Percentiles rank a stretch among this genome's conserved stretches.
phyloP scores from a whole-genome alignment of 1,284 basidiomycete genomes.

The Cystobasidium sp. region DNA sequence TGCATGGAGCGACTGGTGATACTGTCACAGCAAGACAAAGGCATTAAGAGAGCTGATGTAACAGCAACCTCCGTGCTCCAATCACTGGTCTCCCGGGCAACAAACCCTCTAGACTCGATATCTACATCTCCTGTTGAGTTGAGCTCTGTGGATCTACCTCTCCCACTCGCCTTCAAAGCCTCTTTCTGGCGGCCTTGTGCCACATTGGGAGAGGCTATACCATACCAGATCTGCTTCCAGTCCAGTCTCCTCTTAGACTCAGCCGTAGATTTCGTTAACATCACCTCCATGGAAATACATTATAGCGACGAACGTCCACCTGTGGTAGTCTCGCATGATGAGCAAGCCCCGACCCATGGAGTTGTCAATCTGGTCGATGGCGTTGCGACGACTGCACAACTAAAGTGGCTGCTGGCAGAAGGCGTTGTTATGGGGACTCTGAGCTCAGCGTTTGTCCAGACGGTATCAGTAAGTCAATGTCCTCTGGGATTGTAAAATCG shows the following conservation, averaged over 20 bases:
- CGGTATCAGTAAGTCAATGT: neutral
- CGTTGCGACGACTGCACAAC: neutral
- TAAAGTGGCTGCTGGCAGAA: neutral
- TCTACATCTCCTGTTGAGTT: too few species aligned
- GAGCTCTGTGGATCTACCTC: too few species aligned
- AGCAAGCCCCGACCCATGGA: conserved; percentile 30
- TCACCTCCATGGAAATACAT: conserved; percentile 65
- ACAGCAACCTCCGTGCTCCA: too few species aligned
- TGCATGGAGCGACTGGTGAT: neutral
- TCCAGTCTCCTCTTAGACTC: conserved; percentile 60
- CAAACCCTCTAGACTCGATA: too few species aligned
- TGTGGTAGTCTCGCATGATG: conserved; percentile 62
- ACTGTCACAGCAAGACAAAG: too few species aligned
- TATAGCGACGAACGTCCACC: conserved; percentile 63
- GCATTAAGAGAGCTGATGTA: too few species aligned
- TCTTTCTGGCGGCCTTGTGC: conserved; percentile 72
- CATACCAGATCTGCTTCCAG: conserved; percentile 72
- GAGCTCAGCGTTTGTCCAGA: neutral
- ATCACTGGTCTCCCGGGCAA: too few species aligned
- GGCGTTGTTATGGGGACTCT: neutral
- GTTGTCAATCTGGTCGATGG: too few species aligned
- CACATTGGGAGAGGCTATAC: conserved; percentile 65
- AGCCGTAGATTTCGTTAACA: conserved; percentile 63
- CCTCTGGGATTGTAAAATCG: neutral
- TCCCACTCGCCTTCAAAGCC: conserved; percentile 67